These are phyloP conservation scores for Fusarium caatingaense DNA, from an alignment of 2,329 filamentous ascomycete species.

Conservation along the genomic window DNA sequence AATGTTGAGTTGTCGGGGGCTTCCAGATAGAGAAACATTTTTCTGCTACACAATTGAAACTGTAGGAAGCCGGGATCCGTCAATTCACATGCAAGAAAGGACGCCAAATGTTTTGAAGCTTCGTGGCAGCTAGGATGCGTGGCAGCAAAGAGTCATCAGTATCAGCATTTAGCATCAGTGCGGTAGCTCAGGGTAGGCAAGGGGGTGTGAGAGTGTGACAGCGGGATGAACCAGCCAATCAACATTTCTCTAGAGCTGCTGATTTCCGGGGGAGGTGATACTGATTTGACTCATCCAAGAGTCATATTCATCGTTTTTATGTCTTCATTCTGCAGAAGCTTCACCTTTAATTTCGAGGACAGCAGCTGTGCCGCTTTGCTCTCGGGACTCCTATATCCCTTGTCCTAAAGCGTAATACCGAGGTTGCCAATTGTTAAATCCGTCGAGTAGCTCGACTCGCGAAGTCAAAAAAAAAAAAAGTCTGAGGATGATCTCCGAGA, in stretches of 20 bases:
- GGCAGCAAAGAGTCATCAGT: constrained; percentile 39
- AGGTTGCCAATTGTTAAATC: constrained; percentile 37
- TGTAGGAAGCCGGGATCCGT: not conserved
- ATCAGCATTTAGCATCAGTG: not conserved
- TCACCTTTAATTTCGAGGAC: constrained; percentile 15
- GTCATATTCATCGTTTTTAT: constrained; percentile 22
- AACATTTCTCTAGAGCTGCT: constrained; percentile 22
- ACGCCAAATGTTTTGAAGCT: constrained; percentile 23
- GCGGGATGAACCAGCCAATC: constrained; percentile 30
- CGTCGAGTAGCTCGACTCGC: not conserved
- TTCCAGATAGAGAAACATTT: not conserved
- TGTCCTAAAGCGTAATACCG: constrained; percentile 35
- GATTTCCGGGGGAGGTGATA: constrained; percentile 24
- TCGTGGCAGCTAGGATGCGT: constrained; percentile 34
- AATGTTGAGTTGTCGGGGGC: not conserved
- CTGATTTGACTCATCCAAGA: constrained; percentile 36
- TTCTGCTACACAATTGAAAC: not conserved
- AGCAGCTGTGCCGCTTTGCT: constrained; percentile 13
- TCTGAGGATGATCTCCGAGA: constrained; percentile 27
- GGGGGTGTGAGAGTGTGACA: constrained; percentile 34
- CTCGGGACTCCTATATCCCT: not conserved
- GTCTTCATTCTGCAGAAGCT: constrained; percentile 33
- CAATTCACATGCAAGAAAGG: constrained; percentile 23
- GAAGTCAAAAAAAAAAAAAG: constrained; percentile 24
- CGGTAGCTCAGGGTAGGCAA: constrained; percentile 11